Evolutionary conservation across 768 basidiomycete genomes (phyloP).

Genomic region (Termitomyces sp.): DNA sequence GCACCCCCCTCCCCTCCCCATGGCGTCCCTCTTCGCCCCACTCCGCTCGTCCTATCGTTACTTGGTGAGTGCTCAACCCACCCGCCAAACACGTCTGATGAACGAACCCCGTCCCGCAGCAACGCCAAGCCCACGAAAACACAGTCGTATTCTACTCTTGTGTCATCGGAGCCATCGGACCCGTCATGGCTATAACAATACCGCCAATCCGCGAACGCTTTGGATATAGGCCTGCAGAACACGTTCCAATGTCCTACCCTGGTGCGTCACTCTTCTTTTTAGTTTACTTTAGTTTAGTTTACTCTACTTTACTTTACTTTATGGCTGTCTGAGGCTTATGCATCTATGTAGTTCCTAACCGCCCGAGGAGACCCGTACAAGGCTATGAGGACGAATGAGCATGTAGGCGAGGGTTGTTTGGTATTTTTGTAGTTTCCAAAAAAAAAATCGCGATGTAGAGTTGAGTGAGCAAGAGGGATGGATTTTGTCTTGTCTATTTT

Average conservation of each 20-base stretch:
- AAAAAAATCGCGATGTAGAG: not conserved
- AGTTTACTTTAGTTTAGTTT: no score
- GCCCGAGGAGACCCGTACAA: constrained; percentile 61
- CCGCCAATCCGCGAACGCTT: constrained; percentile 78
- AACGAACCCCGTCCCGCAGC: constrained; percentile 39
- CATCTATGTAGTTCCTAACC: constrained; percentile 55
- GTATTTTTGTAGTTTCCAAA: not conserved
- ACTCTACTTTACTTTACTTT: no score
- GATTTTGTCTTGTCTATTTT: not conserved
- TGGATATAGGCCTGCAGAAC: constrained; percentile 69
- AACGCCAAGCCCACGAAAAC: constrained; percentile 87
- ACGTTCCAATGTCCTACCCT: constrained; percentile 76
- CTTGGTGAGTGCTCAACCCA: no score
- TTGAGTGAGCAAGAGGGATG: not conserved
- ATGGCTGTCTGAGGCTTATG: no score
- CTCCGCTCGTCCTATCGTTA: no score
- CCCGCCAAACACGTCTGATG: no score
- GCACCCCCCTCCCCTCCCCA: constrained; percentile 10
- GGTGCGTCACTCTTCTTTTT: constrained; percentile 40
- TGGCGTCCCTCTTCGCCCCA: constrained; percentile 49
- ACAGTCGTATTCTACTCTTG: constrained; percentile 90
- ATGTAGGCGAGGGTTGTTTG: not conserved
- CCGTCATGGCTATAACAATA: constrained; percentile 65
- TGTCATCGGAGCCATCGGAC: constrained; percentile 71
- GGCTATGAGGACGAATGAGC: constrained; percentile 69